phyloP scores from a whole-genome alignment of 352 stramenopile species.

The Phytopythium helicoides region DNA sequence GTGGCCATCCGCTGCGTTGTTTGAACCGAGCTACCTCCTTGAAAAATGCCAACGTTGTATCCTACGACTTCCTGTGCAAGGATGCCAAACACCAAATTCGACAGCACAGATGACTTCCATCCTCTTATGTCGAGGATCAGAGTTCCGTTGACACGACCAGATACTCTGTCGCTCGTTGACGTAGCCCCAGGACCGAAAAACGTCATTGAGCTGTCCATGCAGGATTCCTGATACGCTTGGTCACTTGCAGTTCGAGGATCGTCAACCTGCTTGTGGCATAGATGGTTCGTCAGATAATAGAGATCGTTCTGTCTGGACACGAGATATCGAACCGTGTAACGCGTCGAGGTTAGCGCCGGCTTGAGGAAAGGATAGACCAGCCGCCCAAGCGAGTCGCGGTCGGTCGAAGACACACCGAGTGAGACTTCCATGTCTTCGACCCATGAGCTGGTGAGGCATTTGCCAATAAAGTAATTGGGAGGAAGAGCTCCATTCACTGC shows the following conservation, averaged over 20 bases:
- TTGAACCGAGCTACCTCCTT: neutral
- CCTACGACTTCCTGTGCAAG: constrained; percentile 40
- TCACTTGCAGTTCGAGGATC: neutral
- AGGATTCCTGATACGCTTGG: constrained; percentile 8
- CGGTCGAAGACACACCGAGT: too few relatives aligned
- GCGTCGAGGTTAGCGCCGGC: too few relatives aligned
- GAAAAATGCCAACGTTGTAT: constrained; percentile 27
- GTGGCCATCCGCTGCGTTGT: constrained; percentile 34
- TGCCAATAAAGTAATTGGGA: too few relatives aligned
- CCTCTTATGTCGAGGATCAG: constrained; percentile 28
- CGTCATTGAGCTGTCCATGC: constrained; percentile 2
- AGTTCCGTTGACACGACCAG: constrained; percentile 15
- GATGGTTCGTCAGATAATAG: too few relatives aligned
- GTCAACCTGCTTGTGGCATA: too few relatives aligned
- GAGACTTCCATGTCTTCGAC: too few relatives aligned
- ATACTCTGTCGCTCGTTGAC: constrained; percentile 1
- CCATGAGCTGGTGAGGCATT: too few relatives aligned
- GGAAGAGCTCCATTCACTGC: too few relatives aligned
- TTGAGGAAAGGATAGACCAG: too few relatives aligned
- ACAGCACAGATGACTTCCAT: constrained; percentile 41
- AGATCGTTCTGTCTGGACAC: neutral
- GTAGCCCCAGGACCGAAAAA: constrained; percentile 18
- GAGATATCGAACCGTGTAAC: too few relatives aligned
- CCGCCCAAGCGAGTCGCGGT: too few relatives aligned
- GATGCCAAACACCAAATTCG: constrained; percentile 38